Base-by-base conservation (phyloP, 2,329 filamentous ascomycete species). In the Chaetomium globosum region DNA sequence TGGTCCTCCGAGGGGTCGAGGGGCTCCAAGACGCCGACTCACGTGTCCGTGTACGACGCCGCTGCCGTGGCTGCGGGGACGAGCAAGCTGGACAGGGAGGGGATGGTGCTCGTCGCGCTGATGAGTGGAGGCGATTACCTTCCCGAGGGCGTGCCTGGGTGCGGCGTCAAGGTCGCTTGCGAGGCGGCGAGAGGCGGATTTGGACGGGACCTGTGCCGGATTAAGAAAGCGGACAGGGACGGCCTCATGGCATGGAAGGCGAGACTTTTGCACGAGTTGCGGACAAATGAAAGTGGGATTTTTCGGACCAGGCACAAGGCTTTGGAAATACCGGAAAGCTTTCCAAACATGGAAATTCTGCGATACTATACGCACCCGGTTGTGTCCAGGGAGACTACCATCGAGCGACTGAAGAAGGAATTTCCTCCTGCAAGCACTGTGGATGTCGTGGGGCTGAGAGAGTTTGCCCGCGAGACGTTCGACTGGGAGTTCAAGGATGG, bases 91-190 rank as follows among this genome's bases (percentile, higher is more conserved):
- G 91, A 93, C 72, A 83, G 90, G 23, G 88, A 95, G 68, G 94
- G 93, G 0, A 96, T 99, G 93, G 89, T 98, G 26, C 80, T 99
- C 13, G 90, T 98, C 23, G 95, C 95, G 0, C 80, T 99, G 67
- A 93, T 99, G 85, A 97, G 93, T 71, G 95, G 95, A 7, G 95
- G 95, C 7, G 95, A 99, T 76, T 99, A 99, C 72, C 82, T 94
- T 0, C 91, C 93, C 0, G 91, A 92, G 63, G 95, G 95, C 0
- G 89, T 99, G 19, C 88, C 91, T 0, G 90, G 91, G 4, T 96
- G 93, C 71, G 95, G 95, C 1, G 87, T 92, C 57, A 96, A 94
- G 74, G 82, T 93, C 12, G 94, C 95, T 0, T 95, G 91, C 70
- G 92, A 97, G 75, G 96, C 95, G 61, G 93, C 93, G 39, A 87